Evolutionary conservation across 345 rosid species (phyloP).

Genomic region (Anacardium occidentale): DNA sequence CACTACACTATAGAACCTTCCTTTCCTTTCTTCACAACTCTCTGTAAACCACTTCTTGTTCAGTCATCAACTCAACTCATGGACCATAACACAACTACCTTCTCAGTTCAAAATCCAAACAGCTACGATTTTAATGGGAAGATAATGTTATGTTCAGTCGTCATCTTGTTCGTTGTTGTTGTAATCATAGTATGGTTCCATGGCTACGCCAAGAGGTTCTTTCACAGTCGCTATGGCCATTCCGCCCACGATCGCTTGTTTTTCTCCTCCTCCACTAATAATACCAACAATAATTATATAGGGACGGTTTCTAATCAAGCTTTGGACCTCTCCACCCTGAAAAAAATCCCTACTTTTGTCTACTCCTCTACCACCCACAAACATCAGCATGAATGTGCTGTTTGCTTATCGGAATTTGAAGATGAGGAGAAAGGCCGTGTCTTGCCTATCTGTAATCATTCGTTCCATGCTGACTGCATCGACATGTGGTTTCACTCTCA

Average conservation of each 20-base stretch:
- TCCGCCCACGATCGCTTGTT: conserved; percentile 35
- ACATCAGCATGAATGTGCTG: conserved; percentile 50
- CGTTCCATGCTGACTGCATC: conserved; percentile 76
- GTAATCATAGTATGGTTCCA: conserved; percentile 54
- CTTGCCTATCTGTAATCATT: conserved; percentile 67
- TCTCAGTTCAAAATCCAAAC: conserved; percentile 6
- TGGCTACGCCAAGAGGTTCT: conserved; percentile 50
- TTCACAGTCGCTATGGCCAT: conserved; percentile 45
- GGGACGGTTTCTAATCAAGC: conserved; percentile 29
- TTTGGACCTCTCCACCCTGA: conserved; percentile 47
- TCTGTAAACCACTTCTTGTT: not conserved
- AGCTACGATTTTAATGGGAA: conserved; percentile 50
- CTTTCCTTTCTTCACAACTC: not conserved
- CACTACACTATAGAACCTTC: no score
- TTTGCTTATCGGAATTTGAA: conserved; percentile 78
- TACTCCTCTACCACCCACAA: conserved; percentile 28
- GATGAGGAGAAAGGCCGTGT: conserved; percentile 60
- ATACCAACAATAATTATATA: not conserved
- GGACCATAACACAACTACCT: not conserved
- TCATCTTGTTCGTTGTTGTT: conserved; percentile 53
- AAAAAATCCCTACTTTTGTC: conserved; percentile 54
- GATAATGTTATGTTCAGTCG: conserved; percentile 47
- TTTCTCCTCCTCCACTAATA: conserved; percentile 23
- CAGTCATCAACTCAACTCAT: not conserved
- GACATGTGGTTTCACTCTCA: conserved; percentile 81